phyloP scores from a whole-genome alignment of 352 stramenopile species.

The Pythium angustatum region DNA sequence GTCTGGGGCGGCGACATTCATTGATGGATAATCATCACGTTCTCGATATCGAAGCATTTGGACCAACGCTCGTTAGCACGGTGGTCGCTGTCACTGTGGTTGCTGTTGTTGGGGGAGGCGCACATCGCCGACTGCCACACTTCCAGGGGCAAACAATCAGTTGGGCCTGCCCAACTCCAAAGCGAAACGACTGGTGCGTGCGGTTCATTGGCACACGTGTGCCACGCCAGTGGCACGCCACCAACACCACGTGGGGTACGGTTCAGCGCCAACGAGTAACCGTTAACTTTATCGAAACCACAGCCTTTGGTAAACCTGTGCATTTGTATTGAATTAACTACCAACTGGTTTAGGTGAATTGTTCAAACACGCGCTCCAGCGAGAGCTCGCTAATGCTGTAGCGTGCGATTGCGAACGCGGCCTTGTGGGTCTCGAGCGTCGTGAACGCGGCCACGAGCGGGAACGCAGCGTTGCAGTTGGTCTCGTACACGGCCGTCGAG shows the following conservation, averaged over 20 bases:
- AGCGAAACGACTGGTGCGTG: conserved; percentile 31
- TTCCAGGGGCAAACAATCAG: too few relatives aligned
- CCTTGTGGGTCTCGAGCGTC: conserved; percentile 78
- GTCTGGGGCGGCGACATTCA: conserved; percentile 90
- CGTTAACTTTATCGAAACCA: conserved; percentile 17
- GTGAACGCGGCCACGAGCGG: conserved; percentile 78
- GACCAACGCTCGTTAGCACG: background rate
- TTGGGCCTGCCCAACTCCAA: too few relatives aligned
- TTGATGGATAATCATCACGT: conserved; percentile 86
- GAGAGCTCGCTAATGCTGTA: conserved; percentile 93
- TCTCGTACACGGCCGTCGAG: conserved; percentile 68
- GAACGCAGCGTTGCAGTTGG: conserved; percentile 61
- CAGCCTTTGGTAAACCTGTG: background rate
- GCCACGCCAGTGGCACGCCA: too few relatives aligned
- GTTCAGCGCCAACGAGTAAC: conserved; percentile 19
- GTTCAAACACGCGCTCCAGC: conserved; percentile 93
- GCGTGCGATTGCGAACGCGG: conserved; percentile 69
- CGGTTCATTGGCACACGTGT: conserved; percentile 20
- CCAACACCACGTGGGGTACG: too few relatives aligned
- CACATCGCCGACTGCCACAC: conserved; percentile 27
- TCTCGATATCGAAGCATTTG: conserved; percentile 27
- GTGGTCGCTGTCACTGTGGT: background rate
- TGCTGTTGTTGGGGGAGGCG: conserved; percentile 6
- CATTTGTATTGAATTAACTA: background rate
- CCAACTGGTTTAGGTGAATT: conserved; percentile 69